Percentiles rank a stretch among this genome's conserved stretches.
phyloP scores from a whole-genome alignment of 176 grass and related monocot species.

The Carex scoparia region DNA sequence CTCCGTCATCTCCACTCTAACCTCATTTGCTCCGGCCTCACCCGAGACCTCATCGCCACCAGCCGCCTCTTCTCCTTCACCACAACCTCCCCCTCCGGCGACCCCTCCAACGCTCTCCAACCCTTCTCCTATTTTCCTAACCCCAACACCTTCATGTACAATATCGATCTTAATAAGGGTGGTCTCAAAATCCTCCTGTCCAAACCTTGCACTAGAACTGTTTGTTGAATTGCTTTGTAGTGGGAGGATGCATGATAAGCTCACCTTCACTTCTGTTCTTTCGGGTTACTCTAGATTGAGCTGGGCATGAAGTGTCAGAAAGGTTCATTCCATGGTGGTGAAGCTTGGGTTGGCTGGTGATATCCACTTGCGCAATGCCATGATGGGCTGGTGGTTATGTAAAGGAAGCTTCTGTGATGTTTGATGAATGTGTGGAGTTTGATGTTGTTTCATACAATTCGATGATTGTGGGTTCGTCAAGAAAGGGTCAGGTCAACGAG shows the following conservation, averaged over 20 bases:
- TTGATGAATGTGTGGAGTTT: too few species aligned
- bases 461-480: too few species aligned
- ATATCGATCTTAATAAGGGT: constrained; percentile 45
- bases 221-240: constrained; percentile 55
- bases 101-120: constrained; percentile 38
- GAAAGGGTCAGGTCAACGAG: too few species aligned
- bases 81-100: constrained; percentile 25
- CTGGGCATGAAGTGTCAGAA: constrained; percentile 8
- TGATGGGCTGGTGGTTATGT: constrained; percentile 38
- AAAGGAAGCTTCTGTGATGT: too few species aligned
- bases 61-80: constrained; percentile 64
- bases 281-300: constrained; percentile 40
- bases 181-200: constrained; percentile 38
- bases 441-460: too few species aligned
- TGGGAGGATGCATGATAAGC: constrained; percentile 29
- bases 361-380: constrained; percentile 49
- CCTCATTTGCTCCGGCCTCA: constrained; percentile 56
- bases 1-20: constrained; percentile 64
- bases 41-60: constrained; percentile 51
- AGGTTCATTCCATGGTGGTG: constrained; percentile 63
- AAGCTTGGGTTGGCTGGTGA: constrained; percentile 58
- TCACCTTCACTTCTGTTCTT: constrained; percentile 51
- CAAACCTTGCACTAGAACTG: constrained; percentile 33
- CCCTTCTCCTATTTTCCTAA: constrained; percentile 39
- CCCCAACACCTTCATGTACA: constrained; percentile 73